Evolutionary conservation across 164 flowering plant species (phyloP), one percentile per base, ranked within the genome.

Genomic region (Brasenia schreberi): DNA sequence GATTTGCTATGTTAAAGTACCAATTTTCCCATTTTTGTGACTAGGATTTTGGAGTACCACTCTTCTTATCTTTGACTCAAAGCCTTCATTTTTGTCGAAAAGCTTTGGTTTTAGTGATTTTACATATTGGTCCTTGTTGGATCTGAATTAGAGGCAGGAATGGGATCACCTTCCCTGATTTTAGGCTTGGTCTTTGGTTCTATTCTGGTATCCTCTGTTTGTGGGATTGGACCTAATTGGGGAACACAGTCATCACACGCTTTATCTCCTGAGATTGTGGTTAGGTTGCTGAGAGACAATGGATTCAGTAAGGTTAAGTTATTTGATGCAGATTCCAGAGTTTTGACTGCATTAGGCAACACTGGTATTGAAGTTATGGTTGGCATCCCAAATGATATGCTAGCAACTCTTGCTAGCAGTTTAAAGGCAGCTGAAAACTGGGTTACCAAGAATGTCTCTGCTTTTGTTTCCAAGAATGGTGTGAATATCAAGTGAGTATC

Each of bases 191-290:
- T 5, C 53, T 45, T 45, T 45, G 53, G 53, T 45, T 45, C 53
- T 5, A 6, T 45, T 4, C 42, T 66, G 67, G 69, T 49, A 45
- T 61, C 33, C 61, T 63, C 18, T 12, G 85, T 70, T 63, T 45
- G 70, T 52, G 84, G 86, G 7, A 75, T 86, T 44, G 90, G 90
- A 43, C 84, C 72, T 3, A 86, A 84, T 63, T 86, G 91, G 91
- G 91, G 88, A 27, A 84, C 84, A 0, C 81, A 75, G 74, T 70
- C 83, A 19, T 78, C 82, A 4, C 91, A 86, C 65, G 76, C 75
- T 43, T 67, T 86, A 58, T 74, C 75, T 0, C 84, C 86, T 5
- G 59, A 64, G 4, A 79, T 69, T 0, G 82, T 84, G 59, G 88
- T 86, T 43, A 72, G 67, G 77, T 39, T 86, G 76, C 75, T 86